Percentiles rank a stretch among this genome's conserved stretches.
These are phyloP conservation scores for Ustilago xerochloae DNA, from an alignment of 1,284 basidiomycete species.

Conservation along the genomic window DNA sequence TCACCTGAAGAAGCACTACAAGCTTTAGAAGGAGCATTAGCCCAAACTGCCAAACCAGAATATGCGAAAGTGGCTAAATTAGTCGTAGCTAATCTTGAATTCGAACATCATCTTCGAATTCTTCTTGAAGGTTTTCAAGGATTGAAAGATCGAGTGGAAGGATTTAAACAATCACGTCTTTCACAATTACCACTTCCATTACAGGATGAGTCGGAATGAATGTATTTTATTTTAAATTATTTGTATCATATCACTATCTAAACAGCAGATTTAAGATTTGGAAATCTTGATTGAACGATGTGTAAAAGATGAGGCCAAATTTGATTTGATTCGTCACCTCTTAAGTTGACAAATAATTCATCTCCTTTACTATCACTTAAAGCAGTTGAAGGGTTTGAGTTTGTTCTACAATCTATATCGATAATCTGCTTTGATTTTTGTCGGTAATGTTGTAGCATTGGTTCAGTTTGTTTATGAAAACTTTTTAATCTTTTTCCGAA, in stretches of 20 bases:
- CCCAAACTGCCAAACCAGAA: conserved; percentile 29
- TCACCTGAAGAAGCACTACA: no score
- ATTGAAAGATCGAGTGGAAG: conserved; percentile 37
- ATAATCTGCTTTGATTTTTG: conserved; percentile 70
- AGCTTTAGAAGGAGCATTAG: conserved; percentile 13
- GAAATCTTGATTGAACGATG: conserved; percentile 69
- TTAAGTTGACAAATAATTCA: conserved; percentile 77
- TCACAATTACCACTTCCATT: background rate
- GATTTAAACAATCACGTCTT: conserved; percentile 13
- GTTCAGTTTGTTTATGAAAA: conserved; percentile 89
- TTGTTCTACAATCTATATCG: conserved; percentile 26
- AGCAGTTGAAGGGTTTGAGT: background rate
- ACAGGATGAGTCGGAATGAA: background rate
- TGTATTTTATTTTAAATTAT: background rate
- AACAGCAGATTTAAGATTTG: conserved; percentile 6
- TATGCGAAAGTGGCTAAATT: conserved; percentile 31
- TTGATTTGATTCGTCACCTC: conserved; percentile 86
- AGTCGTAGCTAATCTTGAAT: conserved; percentile 37
- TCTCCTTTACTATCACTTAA: background rate
- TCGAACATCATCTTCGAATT: conserved; percentile 26
- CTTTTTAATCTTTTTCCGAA: conserved; percentile 82
- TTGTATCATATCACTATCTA: background rate
- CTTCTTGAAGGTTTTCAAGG: conserved; percentile 28
- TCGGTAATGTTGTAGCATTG: conserved; percentile 82
- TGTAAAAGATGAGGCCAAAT: conserved; percentile 86